Percentiles rank a stretch among this genome's conserved stretches.
Evolutionary conservation across 371 early-diverging fungal species (phyloP).

Genomic region (Apophysomyces sp.): DNA sequence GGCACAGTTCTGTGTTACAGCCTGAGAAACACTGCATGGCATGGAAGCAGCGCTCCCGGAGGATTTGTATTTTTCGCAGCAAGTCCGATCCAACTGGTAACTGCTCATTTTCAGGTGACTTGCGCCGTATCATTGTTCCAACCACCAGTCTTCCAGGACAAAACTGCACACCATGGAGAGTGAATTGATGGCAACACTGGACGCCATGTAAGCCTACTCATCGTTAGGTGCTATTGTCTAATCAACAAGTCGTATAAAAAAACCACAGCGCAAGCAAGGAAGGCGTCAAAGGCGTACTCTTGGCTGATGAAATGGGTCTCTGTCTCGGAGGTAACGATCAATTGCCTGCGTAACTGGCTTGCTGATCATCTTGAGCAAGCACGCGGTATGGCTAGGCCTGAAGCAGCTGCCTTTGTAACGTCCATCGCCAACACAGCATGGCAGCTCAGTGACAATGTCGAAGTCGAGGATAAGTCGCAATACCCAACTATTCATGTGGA

Average conservation of each 20-base stretch:
- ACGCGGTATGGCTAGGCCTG: slow-evolving; percentile 40
- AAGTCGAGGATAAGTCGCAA: slow-evolving; percentile 32
- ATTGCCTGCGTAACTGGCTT: neutral
- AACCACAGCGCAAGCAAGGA: slow-evolving; percentile 34
- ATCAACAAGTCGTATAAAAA: neutral
- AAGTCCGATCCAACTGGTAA: too few species aligned
- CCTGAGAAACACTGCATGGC: too few species aligned
- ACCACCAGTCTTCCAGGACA: neutral
- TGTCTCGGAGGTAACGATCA: slow-evolving; percentile 40
- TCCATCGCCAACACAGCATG: slow-evolving; percentile 40
- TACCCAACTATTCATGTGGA: slow-evolving; percentile 44
- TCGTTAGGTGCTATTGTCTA: neutral
- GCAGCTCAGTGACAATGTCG: slow-evolving; percentile 17
- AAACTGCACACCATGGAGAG: slow-evolving; percentile 18
- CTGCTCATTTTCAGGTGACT: too few species aligned
- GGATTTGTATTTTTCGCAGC: too few species aligned
- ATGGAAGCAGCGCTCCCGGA: too few species aligned
- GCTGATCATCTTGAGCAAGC: slow-evolving; percentile 14
- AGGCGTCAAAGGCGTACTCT: slow-evolving; percentile 49
- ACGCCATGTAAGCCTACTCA: slow-evolving; percentile 20
- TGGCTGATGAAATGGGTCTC: slow-evolving; percentile 43
- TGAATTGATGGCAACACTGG: slow-evolving; percentile 29
- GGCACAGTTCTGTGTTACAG: too few species aligned
- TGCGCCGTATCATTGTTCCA: too few species aligned
- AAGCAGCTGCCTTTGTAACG: slow-evolving; percentile 37